Conservation (phyloP, 305 asterid species). For the Plantago coronopus region DNA sequence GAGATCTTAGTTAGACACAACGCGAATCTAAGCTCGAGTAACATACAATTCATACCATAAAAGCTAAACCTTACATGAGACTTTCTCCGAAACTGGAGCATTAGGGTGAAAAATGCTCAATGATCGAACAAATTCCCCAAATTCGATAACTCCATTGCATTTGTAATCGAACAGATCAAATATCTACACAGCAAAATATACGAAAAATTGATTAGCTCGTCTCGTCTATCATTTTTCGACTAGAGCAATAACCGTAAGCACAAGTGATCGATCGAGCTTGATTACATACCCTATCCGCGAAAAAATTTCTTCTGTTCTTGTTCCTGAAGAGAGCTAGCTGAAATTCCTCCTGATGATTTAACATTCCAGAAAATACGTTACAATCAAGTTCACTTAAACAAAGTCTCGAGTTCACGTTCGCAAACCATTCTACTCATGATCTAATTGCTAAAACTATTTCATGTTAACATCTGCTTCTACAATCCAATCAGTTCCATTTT, state of each 20-base stretch:
- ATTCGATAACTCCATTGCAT: conserved; percentile 79
- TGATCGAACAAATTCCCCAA: conserved; percentile 85
- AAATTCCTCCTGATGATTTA: conserved; percentile 72
- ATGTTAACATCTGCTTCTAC: too few species aligned
- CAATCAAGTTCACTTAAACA: too few species aligned
- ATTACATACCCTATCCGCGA: conserved; percentile 74
- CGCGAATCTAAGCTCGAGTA: not conserved
- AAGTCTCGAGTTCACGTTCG: too few species aligned
- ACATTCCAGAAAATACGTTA: not conserved
- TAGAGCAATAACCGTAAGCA: too few species aligned
- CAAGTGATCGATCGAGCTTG: conserved; percentile 2
- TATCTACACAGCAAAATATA: conserved; percentile 35
- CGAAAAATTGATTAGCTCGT: not conserved
- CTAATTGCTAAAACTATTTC: too few species aligned
- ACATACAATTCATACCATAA: not conserved
- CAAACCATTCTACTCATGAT: too few species aligned
- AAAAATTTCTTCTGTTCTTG: conserved; percentile 60
- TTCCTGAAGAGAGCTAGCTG: conserved; percentile 88
- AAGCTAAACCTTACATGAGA: conserved; percentile 42
- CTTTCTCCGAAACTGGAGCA: conserved; percentile 57
- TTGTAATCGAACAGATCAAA: conserved; percentile 76
- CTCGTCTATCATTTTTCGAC: too few species aligned
- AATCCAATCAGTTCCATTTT: too few species aligned
- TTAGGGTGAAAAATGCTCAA: conserved; percentile 77
- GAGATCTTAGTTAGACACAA: conserved; percentile 11